Conservation (phyloP, 2,329 filamentous ascomycete genomes). For the Septoria linicola region DNA sequence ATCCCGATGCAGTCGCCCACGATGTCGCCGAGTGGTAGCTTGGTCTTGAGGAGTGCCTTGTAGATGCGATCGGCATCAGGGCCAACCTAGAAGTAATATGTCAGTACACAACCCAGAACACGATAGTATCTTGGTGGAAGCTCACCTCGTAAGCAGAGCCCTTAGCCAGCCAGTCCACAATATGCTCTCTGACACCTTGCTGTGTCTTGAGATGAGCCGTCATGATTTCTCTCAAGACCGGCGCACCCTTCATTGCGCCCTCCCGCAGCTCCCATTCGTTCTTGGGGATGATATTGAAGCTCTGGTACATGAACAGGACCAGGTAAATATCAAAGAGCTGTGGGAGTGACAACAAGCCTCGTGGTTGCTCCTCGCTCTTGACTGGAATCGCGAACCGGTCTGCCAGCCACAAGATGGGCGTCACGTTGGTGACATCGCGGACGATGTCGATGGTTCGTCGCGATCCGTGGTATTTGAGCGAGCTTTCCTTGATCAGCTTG, state of each 20-base stretch:
- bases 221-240: constrained; percentile 44
- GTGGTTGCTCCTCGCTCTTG: constrained; percentile 61
- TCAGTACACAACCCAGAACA: neutral
- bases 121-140: too few relatives aligned
- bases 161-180: constrained; percentile 51
- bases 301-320: constrained; percentile 52
- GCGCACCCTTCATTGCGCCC: constrained; percentile 43
- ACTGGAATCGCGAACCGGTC: constrained; percentile 66
- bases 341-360: constrained; percentile 52
- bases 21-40: constrained; percentile 50
- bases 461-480: constrained; percentile 47
- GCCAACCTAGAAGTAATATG: constrained; percentile 36
- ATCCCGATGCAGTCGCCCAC: constrained; percentile 53
- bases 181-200: constrained; percentile 42
- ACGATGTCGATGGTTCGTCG: constrained; percentile 54
- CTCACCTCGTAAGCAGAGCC: constrained; percentile 47
- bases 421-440: constrained; percentile 67
- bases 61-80: constrained; percentile 54
- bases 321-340: constrained; percentile 50
- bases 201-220: constrained; percentile 50
- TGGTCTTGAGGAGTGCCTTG: constrained; percentile 49
- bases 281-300: constrained; percentile 53
- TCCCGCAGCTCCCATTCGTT: constrained; percentile 53
- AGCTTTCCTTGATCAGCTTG: constrained; percentile 49
- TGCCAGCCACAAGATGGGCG: constrained; percentile 63